A percentile compares a stretch with the other conserved stretches of the same genome.
These are phyloP conservation scores for Pythium aquatile DNA, from an alignment of 352 stramenopile species.

Conservation along the genomic window DNA sequence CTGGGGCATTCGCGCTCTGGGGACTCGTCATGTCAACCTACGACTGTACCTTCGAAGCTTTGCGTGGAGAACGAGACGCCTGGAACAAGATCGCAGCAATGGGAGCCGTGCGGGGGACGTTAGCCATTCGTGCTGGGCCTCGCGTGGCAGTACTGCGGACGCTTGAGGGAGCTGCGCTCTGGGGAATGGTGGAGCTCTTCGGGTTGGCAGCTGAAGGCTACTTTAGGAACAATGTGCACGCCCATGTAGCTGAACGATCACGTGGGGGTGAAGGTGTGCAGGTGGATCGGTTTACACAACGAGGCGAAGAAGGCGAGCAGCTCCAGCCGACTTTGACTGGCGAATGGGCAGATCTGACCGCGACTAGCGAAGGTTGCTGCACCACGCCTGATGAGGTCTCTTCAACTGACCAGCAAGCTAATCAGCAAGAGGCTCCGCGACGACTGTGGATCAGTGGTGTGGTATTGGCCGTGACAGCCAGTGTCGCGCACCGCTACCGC, in stretches of 20 bases:
- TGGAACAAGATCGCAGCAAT: conserved; percentile 6
- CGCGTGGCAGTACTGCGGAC: not conserved
- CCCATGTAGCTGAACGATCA: too few relatives aligned
- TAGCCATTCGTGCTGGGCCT: conserved; percentile 1
- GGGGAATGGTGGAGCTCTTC: not conserved
- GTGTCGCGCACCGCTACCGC: conserved; percentile 3
- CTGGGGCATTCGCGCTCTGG: conserved; percentile 1
- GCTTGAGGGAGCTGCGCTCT: conserved; percentile 1
- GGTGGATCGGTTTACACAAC: too few relatives aligned
- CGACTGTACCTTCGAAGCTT: not conserved
- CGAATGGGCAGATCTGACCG: not conserved
- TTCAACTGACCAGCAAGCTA: not conserved
- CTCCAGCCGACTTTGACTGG: not conserved
- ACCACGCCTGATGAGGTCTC: too few relatives aligned
- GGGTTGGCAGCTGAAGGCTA: not conserved
- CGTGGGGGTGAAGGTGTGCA: too few relatives aligned
- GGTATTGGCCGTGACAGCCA: not conserved
- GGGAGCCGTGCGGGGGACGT: not conserved
- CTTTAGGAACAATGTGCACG: not conserved
- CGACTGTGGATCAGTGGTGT: not conserved
- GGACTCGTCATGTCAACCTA: not conserved
- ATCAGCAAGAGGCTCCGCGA: not conserved
- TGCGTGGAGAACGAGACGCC: not conserved
- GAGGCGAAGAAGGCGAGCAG: not conserved
- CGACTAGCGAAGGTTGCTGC: too few relatives aligned